Conservation (phyloP, 345 rosid species). For the Noccaea caerulescens region DNA sequence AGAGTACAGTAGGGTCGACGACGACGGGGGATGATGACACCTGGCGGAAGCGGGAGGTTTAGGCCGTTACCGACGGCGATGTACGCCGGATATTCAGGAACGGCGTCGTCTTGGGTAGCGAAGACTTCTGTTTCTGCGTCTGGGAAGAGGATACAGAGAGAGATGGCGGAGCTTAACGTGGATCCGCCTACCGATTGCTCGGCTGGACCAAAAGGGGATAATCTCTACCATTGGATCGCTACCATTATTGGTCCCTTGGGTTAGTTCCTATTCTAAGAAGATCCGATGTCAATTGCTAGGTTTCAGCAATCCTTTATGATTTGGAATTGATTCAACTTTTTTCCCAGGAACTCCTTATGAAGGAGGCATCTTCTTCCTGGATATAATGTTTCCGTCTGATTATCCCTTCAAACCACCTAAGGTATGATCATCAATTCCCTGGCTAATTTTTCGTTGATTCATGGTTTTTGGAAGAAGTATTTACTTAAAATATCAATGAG, state of each 20-base stretch:
- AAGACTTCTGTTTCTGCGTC: constrained; percentile 83
- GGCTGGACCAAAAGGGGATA: constrained; percentile 94
- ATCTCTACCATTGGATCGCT: constrained; percentile 91
- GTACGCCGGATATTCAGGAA: constrained; percentile 45
- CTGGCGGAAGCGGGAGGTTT: constrained; percentile 47
- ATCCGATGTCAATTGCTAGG: constrained; percentile 8
- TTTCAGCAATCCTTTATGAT: constrained; percentile 16
- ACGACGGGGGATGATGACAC: constrained; percentile 41
- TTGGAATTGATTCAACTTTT: neutral
- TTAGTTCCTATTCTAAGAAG: constrained; percentile 23
- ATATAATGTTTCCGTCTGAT: constrained; percentile 73
- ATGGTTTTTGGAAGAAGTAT: constrained; percentile 8
- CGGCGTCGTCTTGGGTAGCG: constrained; percentile 74
- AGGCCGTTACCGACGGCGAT: constrained; percentile 47
- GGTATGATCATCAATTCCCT: constrained; percentile 48
- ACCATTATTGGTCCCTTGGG: constrained; percentile 84
- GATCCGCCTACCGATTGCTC: constrained; percentile 85
- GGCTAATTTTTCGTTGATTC: neutral
- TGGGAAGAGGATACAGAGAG: constrained; percentile 89
- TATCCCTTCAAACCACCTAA: constrained; percentile 94
- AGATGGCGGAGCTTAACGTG: constrained; percentile 75
- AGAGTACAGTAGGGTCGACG: constrained; percentile 19
- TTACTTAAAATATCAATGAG: neutral
- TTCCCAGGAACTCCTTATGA: constrained; percentile 78
- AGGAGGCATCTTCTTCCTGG: constrained; percentile 87